Base-by-base conservation (phyloP, 1,139 yeast genomes). In the Yamadazyma atlantica region DNA sequence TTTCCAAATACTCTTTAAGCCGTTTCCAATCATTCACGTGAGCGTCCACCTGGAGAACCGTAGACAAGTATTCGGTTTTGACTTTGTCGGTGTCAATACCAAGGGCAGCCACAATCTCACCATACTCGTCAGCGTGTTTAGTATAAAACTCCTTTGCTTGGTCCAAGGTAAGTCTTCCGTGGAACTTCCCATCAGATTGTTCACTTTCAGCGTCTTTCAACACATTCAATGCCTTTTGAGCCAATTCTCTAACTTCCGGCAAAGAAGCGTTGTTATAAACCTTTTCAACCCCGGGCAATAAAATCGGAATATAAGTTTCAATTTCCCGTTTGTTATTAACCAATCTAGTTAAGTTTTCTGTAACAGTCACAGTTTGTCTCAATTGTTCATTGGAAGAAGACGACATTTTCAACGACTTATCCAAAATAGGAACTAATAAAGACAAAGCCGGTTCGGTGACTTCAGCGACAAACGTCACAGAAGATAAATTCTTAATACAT, bases 381-480 rank as follows among this genome's bases (percentile, higher is more conserved):
- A 92, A 78, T 63, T 90, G 95, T 57, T 92, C 97, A 66, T 90
- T 96, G 12, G 97, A 83, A 4, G 96, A 84, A 2, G 95, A 85
- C 12, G 95, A 80, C 73, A 84, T 75, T 58, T 86, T 89, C 57
- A 92, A 75, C 2, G 97, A 92, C 60, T 92, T 87, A 61, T 83
- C 92, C 56, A 92, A 76, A 51, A 90, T 90, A 36, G 98, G 98
- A 29, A 88, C 97, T 52, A 92, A 74, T 42, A 92, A 69, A 4
- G 97, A 79, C 50, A 92, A 73, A 6, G 96, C 94, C 7, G 97
- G 95, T 66, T 90, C 97, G 13, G 97, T 92, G 45, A 92, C 98
- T 69, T 92, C 98, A 34, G 98, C 96, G 36, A 92, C 98, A 62
- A 92, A 92, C 0, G 98, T 92, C 38, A 92, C 97, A 34, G 95